Evolutionary conservation across 805 yeast genomes (phyloP), one percentile per base, ranked within the genome.

Genomic region (Candida ascalaphidarum): DNA sequence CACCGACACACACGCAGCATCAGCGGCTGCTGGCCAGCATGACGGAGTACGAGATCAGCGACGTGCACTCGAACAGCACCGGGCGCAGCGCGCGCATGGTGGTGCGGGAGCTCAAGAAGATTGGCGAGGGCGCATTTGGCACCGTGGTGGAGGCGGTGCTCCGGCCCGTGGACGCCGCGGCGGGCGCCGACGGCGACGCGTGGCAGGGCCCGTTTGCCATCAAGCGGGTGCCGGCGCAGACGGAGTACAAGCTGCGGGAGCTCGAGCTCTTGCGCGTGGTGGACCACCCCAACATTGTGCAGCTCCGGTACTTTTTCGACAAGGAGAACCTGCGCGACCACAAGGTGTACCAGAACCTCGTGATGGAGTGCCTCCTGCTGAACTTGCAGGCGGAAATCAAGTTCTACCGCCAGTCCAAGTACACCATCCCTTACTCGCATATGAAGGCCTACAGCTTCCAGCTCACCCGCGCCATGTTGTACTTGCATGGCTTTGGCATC

Each of bases 91-190:
- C 65, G 40, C 71, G 75, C 29, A 81, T 81, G 89, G 57, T 74
- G 20, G 70, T 82, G 14, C 72, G 68, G 39, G 89, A 82, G 44
- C 74, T 77, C 47, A 76, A 77, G 33, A 73, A 75, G 44, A 79
- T 82, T 28, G 94, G 94, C 8, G 84, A 81, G 52, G 94, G 94
- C 23, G 92, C 92, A 4, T 82, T 82, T 46, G 94, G 94, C 21
- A 80, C 84, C 3, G 94, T 82, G 7, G 77, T 79, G 10, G 86
- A 81, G 47, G 89, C 92, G 1, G 71, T 73, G 37, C 57, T 63
- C 26, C 50, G 50, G 31, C 43, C 48, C 55, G 30, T 60, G 48
- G 49, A 46, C 21, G 14, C 23, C 17, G 23, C 35, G 12, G 14
- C 35, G 21, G 32, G 40, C 17, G 33, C 34, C 21, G 27, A 32